Base-by-base conservation (phyloP, 2,329 filamentous ascomycete species). In the Pseudocercospora fuligena region DNA sequence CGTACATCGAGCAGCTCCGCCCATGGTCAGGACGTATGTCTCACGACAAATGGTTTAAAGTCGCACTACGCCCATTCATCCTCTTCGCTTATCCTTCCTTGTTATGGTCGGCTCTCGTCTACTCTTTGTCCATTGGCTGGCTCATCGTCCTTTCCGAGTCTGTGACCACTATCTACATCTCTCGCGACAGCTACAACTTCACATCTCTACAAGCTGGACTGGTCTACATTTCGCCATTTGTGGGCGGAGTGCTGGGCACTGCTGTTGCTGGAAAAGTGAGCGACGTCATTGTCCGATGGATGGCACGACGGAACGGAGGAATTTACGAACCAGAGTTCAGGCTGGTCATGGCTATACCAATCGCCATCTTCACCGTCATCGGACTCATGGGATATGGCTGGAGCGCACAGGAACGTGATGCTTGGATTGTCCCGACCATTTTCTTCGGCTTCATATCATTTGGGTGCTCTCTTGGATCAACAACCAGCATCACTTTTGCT, bases 301-400 rank as follows among this genome's bases (percentile, higher is more conserved):
- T 98, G 90, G 86, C 92, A 1, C 87, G 89, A 40, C 89, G 89
- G 29, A 98, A 98, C 72, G 93, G 92, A n/a, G 94, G 94, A 1
- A 83, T 98, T 2, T 98, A 97, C 77, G 94, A 98, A 78, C 94
- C 94, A 0, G 94, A 98, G 78, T 98, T 96, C 75, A 88, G 94
- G 6, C 86, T 97, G 0, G 86, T 97, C 51, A 97, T 98, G 94
- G 92, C 89, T 0, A 80, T 90, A 2, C 94, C 94, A 0, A 89
- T 97, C 33, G 83, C 90, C 0, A 74, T 97, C 62, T 88, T 89
- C 3, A 97, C 94, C 0, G 88, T 89, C 1, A 88, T 94, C 33
- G 95, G 95, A 0, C 86, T 98, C 16, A 97, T 97, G 89, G 94
- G 93, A 1, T 98, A 95, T 75, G 94, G 94, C n/a, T 98, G 94